These are phyloP conservation scores for Gossypium australe DNA, from an alignment of 345 rosid genomes.

Conservation along the genomic window DNA sequence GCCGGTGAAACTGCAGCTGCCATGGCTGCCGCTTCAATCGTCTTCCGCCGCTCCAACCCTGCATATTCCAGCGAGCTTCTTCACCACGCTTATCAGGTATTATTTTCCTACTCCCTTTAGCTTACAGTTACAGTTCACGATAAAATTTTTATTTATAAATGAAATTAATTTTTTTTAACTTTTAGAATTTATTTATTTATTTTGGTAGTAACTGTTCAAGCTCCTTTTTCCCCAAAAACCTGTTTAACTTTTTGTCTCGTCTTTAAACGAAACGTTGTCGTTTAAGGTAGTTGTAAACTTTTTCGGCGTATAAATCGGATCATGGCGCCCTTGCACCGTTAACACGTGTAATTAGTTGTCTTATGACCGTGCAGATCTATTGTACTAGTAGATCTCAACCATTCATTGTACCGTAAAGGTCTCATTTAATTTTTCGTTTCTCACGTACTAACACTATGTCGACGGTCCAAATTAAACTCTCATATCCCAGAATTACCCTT, in stretches of 20 bases:
- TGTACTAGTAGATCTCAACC: slow-evolving; percentile 32
- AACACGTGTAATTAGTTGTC: slow-evolving; percentile 33
- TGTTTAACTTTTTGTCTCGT: slow-evolving; percentile 28
- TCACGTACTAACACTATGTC: slow-evolving; percentile 30
- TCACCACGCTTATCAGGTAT: slow-evolving; percentile 78
- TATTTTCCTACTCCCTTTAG: not conserved
- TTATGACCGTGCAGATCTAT: slow-evolving; percentile 31
- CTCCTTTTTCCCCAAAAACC: slow-evolving; percentile 46
- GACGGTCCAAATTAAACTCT: slow-evolving; percentile 17
- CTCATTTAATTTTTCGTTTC: not conserved
- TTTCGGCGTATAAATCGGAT: slow-evolving; percentile 37
- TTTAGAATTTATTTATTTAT: not conserved
- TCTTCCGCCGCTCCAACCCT: slow-evolving; percentile 71
- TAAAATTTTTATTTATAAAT: too few species aligned
- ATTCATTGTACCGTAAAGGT: slow-evolving; percentile 24
- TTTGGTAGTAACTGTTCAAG: not conserved
- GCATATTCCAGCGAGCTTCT: slow-evolving; percentile 72
- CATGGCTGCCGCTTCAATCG: slow-evolving; percentile 96
- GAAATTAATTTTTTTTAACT: not conserved
- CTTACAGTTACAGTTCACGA: not conserved
- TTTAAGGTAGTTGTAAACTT: not conserved
- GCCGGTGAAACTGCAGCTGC: slow-evolving; percentile 99
- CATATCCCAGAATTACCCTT: slow-evolving; percentile 15
- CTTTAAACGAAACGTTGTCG: not conserved
- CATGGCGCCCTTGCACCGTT: slow-evolving; percentile 20